Evolutionary conservation across 768 basidiomycete species (phyloP), one percentile per base, ranked within the genome.

Genomic region (Crucibulum laeve): DNA sequence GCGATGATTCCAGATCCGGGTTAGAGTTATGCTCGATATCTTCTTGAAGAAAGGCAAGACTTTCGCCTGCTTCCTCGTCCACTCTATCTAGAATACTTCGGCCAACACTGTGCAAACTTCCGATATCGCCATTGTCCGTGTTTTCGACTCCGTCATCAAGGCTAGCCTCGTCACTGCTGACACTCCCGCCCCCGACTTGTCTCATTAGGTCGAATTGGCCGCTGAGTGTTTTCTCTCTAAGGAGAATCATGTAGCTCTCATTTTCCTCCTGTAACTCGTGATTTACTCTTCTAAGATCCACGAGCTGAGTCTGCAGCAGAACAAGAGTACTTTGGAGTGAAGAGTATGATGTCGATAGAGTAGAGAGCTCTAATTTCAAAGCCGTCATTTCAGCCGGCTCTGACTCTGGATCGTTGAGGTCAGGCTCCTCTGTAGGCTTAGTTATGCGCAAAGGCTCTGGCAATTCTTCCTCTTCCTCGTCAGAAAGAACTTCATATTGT

Each of bases 181-280:
- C 46, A 35, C 57, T 61, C n/a, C 62, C 65, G 34, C 68, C 76
- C 32, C 77, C 79, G 25, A 86, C 82, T 61, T 84, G 80, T 53
- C 73, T 80, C 59, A 82, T 69, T 49, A 89, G 67, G 59, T 91
- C 84, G 59, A 87, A 90, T 53, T 89, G 87, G 3, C 95, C 95
- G 51, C 76, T 92, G 34, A 98, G 63, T 0, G 96, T 97, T 69
- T 80, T 84, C 67, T 98, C 94, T 48, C 90, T 74, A 19, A 98
- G 68, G 28, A 99, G 75, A 49, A 94, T 90, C 77, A 95, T 91
- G 68, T 92, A 99, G 39, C 89, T 89, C 64, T 96, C 93, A 61
- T 97, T 99, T 54, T 98, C 94, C 62, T 98, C 93, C 63, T 93
- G 91, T 30, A 92, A 62, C 50, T 86, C 81, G 50, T 84, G 77